Conservation (phyloP, 176 grass and related monocot species). For the Musa acuminata region DNA sequence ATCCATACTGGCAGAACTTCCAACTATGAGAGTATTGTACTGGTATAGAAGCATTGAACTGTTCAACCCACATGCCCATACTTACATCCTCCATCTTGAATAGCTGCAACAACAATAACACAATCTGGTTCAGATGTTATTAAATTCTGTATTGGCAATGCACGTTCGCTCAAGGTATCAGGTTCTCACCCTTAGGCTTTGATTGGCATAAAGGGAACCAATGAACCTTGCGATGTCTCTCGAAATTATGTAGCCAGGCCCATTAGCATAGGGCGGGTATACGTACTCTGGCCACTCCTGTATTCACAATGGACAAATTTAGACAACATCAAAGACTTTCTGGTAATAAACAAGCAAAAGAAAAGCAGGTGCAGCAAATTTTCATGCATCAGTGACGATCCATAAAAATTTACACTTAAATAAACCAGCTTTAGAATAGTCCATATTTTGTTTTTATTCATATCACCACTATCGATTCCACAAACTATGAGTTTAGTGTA, state of each 20-base stretch:
- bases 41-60: constrained; percentile 53
- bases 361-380: background rate
- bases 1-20: constrained; percentile 94
- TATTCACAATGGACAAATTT: constrained; percentile 15
- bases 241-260: constrained; percentile 86
- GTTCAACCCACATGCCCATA: constrained; percentile 92
- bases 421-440: too few relatives aligned
- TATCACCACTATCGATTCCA: too few relatives aligned
- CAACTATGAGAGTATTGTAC: constrained; percentile 89
- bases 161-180: background rate
- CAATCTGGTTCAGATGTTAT: constrained; percentile 7
- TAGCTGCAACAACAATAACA: constrained; percentile 41
- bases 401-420: too few relatives aligned
- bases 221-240: constrained; percentile 69
- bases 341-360: background rate
- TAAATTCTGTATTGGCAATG: background rate
- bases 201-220: constrained; percentile 59
- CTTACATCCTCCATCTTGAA: constrained; percentile 99
- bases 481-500: too few relatives aligned
- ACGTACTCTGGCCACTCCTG: constrained; percentile 96
- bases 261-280: constrained; percentile 92
- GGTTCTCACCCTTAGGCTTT: constrained; percentile 60
- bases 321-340: background rate
- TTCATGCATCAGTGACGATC: too few relatives aligned
- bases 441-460: too few relatives aligned